A percentile compares a stretch with the other conserved stretches of the same genome.
Conservation (phyloP, 2,329 filamentous ascomycete species). For the Hawksworthiomyces lignivorus region DNA sequence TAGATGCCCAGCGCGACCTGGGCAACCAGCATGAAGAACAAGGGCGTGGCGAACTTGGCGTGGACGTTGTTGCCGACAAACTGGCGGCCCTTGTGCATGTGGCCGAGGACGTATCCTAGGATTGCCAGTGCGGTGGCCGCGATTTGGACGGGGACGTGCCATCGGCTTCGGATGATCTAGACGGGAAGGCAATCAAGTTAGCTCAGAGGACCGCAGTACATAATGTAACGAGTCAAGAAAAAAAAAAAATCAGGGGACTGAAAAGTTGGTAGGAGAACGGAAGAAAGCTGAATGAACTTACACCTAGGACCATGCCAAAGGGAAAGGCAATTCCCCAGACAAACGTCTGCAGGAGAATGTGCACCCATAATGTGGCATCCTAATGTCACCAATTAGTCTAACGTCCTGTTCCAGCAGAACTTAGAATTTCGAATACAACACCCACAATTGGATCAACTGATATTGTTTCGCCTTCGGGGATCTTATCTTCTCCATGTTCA, state of each 20-base stretch:
- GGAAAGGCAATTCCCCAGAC: slow-evolving; percentile 92
- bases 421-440: slow-evolving; percentile 2
- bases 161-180: slow-evolving; percentile 80
- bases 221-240: background rate
- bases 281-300: slow-evolving; percentile 36
- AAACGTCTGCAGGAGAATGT: slow-evolving; percentile 81
- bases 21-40: slow-evolving; percentile 69
- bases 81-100: slow-evolving; percentile 80
- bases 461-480: slow-evolving; percentile 61
- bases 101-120: slow-evolving; percentile 83
- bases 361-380: slow-evolving; percentile 85
- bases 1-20: slow-evolving; percentile 81
- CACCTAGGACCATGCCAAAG: slow-evolving; percentile 88
- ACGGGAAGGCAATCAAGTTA: background rate
- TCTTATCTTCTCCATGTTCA: slow-evolving; percentile 44
- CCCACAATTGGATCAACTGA: slow-evolving; percentile 54
- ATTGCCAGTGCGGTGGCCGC: slow-evolving; percentile 68
- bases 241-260: background rate
- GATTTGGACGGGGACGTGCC: slow-evolving; percentile 87
- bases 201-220: background rate
- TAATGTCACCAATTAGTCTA: too few relatives aligned
- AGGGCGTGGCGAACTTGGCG: slow-evolving; percentile 65
- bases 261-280: too few relatives aligned
- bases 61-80: slow-evolving; percentile 73
- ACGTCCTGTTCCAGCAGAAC: slow-evolving; percentile 10